phyloP scores from a whole-genome alignment of 1,139 yeast species.

The Suhomyces chickasaworum region DNA sequence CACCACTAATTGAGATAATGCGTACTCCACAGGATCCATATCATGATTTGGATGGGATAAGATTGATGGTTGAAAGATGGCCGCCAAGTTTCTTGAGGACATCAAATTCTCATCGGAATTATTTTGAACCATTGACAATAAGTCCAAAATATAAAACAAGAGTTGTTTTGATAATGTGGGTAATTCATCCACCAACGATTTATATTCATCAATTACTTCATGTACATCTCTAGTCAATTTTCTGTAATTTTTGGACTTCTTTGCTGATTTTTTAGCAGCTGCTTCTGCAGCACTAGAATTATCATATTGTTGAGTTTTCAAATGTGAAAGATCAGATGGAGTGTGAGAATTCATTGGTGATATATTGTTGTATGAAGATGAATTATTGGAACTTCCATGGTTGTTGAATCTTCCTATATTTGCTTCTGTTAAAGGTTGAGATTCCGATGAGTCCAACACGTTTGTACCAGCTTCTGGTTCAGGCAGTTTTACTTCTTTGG shows the following conservation, averaged over 20 bases:
- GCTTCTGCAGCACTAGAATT: conserved; percentile 16
- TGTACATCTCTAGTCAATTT: conserved; percentile 61
- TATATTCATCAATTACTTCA: conserved; percentile 72
- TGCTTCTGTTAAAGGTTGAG: conserved; percentile 37
- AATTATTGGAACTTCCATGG: conserved; percentile 12
- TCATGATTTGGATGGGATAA: conserved; percentile 92
- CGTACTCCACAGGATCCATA: conserved; percentile 89
- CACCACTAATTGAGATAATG: conserved; percentile 80
- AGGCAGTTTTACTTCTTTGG: not conserved
- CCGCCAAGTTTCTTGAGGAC: conserved; percentile 93
- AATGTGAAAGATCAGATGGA: conserved; percentile 11
- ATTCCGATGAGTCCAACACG: conserved; percentile 19
- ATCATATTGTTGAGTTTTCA: conserved; percentile 7
- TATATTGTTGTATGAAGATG: conserved; percentile 10
- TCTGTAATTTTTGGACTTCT: conserved; percentile 33
- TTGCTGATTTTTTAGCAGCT: conserved; percentile 21
- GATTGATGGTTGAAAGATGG: conserved; percentile 94
- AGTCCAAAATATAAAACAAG: conserved; percentile 83
- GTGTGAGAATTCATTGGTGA: conserved; percentile 11
- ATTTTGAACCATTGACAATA: conserved; percentile 82
- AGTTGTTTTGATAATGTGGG: conserved; percentile 78
- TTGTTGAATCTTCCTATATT: conserved; percentile 31
- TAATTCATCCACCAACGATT: conserved; percentile 61
- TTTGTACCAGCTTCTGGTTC: conserved; percentile 10
- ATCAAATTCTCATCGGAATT: conserved; percentile 77